A percentile compares a stretch with the other conserved stretches of the same genome.
phyloP scores from a whole-genome alignment of 768 basidiomycete genomes.

The Lactifluus pinguis region DNA sequence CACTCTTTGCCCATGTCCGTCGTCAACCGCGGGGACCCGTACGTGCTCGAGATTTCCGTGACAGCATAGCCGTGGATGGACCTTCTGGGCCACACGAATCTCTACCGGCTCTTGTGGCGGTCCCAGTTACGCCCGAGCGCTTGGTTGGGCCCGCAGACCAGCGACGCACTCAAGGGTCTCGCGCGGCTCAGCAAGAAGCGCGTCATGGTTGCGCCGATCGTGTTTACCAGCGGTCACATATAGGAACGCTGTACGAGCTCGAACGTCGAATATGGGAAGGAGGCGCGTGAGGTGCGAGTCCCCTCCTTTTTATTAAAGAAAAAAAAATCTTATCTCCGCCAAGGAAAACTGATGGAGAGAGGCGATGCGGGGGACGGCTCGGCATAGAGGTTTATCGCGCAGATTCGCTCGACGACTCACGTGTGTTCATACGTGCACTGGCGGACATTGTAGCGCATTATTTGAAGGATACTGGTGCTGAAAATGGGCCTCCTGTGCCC shows the following conservation, averaged over 20 bases:
- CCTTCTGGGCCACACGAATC: conserved; percentile 66
- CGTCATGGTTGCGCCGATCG: conserved; percentile 83
- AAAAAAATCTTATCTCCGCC: too few species aligned
- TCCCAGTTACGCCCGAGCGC: conserved; percentile 94
- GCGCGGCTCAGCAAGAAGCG: conserved; percentile 71
- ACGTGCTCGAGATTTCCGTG: conserved; percentile 89
- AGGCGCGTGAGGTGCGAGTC: conserved; percentile 72
- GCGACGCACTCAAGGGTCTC: conserved; percentile 81
- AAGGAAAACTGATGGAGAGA: background rate
- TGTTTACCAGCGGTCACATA: conserved; percentile 98
- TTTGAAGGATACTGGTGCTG: conserved; percentile 50
- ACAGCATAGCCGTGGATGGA: conserved; percentile 91
- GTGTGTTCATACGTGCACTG: conserved; percentile 89
- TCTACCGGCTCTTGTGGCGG: conserved; percentile 96
- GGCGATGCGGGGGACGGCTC: conserved; percentile 34
- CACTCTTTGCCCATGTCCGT: conserved; percentile 98
- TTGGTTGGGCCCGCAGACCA: conserved; percentile 98
- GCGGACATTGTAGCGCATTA: conserved; percentile 86
- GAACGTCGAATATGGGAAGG: conserved; percentile 89
- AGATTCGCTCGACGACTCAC: conserved; percentile 89
- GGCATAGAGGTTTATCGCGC: conserved; percentile 87
- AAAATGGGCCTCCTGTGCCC: conserved; percentile 87
- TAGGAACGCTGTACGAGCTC: conserved; percentile 95
- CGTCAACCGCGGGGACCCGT: conserved; percentile 97
- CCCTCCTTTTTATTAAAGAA: too few species aligned